phyloP scores from a whole-genome alignment of 306 rosid species.

The Sechiopsis laciniata region DNA sequence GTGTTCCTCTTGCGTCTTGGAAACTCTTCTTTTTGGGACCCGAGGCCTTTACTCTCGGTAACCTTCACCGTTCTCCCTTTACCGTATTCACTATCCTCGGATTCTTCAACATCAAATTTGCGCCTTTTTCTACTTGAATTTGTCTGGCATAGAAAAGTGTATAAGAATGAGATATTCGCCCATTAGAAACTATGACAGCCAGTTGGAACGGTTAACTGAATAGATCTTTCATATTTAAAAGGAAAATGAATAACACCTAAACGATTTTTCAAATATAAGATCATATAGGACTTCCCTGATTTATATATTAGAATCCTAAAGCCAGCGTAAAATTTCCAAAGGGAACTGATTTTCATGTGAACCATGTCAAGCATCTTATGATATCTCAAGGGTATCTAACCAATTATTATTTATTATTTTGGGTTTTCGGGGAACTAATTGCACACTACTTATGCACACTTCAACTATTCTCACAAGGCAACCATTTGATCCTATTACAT shows the following conservation, averaged over 20 bases:
- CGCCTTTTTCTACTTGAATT: conserved; percentile 80
- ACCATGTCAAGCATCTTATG: background rate
- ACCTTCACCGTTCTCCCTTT: conserved; percentile 52
- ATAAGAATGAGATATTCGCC: conserved; percentile 22
- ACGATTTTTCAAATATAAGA: conserved; percentile 4
- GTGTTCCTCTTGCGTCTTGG: conserved; percentile 97
- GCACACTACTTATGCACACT: too few species aligned
- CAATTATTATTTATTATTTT: background rate
- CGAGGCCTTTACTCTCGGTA: conserved; percentile 63
- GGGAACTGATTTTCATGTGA: conserved; percentile 5
- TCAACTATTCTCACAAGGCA: background rate
- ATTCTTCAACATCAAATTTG: conserved; percentile 77
- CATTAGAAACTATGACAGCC: background rate
- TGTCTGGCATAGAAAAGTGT: conserved; percentile 51
- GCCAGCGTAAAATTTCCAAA: background rate
- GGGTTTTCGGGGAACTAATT: background rate
- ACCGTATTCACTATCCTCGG: conserved; percentile 66
- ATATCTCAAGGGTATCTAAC: conserved; percentile 1
- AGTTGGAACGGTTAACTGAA: background rate
- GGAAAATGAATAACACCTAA: background rate
- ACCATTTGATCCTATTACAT: too few species aligned
- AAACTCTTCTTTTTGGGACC: conserved; percentile 70
- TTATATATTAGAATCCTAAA: background rate
- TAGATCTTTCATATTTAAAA: background rate
- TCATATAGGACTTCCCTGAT: background rate